Conservation (phyloP, 768 basidiomycete genomes). For the Mycena polygramma region DNA sequence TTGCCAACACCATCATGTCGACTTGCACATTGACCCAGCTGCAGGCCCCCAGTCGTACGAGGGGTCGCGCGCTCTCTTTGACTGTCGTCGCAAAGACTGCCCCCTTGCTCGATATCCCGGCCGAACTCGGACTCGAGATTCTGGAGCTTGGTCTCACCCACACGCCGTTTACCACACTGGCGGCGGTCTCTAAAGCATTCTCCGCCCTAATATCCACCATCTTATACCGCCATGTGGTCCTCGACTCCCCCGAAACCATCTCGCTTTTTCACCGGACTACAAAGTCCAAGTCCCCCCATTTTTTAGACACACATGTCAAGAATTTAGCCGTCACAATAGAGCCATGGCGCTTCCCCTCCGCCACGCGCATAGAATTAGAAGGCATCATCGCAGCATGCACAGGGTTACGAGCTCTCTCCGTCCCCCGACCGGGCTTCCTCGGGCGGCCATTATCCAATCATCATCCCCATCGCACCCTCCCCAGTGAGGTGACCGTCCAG, state of each 20-base stretch:
- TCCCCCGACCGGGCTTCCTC: slow-evolving; percentile 38
- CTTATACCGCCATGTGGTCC: slow-evolving; percentile 55
- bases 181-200: slow-evolving; percentile 49
- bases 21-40: slow-evolving; percentile 2
- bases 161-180: slow-evolving; percentile 46
- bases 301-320: slow-evolving; percentile 51
- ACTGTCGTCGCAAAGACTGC: slow-evolving; percentile 34
- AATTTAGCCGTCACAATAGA: slow-evolving; percentile 52
- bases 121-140: slow-evolving; percentile 54
- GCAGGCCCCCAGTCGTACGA: slow-evolving; percentile 17
- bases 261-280: slow-evolving; percentile 54
- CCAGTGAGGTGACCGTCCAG: slow-evolving; percentile 45
- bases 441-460: slow-evolving; percentile 27
- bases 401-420: slow-evolving; percentile 46
- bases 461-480: slow-evolving; percentile 35
- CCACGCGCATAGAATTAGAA: slow-evolving; percentile 39
- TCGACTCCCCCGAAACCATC: slow-evolving; percentile 46
- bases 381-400: slow-evolving; percentile 51
- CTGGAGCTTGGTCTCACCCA: slow-evolving; percentile 50
- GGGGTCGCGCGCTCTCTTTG: slow-evolving; percentile 38
- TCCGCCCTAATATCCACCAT: slow-evolving; percentile 49
- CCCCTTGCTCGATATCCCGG: slow-evolving; percentile 50
- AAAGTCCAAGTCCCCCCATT: slow-evolving; percentile 42
- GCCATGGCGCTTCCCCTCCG: slow-evolving; percentile 34
- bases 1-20: slow-evolving; percentile 21